Evolutionary conservation across 1,284 basidiomycete species (phyloP).

Genomic region (Hortiboletus rubellus): DNA sequence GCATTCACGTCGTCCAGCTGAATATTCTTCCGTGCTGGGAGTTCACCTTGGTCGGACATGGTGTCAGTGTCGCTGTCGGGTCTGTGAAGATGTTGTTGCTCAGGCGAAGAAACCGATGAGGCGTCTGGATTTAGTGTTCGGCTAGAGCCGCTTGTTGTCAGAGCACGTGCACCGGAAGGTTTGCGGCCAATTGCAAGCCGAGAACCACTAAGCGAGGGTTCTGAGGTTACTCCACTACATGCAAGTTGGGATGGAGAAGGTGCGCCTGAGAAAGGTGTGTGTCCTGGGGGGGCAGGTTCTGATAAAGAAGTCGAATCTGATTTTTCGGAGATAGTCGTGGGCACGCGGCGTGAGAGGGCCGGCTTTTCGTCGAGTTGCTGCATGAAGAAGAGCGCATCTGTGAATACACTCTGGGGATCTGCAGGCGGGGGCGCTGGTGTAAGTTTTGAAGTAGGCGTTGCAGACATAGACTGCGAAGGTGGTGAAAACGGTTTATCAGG

Average conservation of each 20-base stretch:
- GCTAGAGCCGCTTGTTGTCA: slow-evolving; percentile 36
- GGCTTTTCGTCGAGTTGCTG: slow-evolving; percentile 50
- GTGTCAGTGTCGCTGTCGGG: slow-evolving; percentile 33
- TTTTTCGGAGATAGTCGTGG: slow-evolving; percentile 42
- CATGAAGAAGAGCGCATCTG: slow-evolving; percentile 70
- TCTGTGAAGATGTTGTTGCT: slow-evolving; percentile 30
- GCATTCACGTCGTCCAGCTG: slow-evolving; percentile 51
- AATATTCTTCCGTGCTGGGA: slow-evolving; percentile 12
- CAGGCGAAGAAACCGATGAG: slow-evolving; percentile 31
- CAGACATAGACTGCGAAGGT: slow-evolving; percentile 2
- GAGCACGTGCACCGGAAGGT: slow-evolving; percentile 86
- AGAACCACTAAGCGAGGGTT: slow-evolving; percentile 28
- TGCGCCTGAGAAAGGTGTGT: slow-evolving; percentile 13
- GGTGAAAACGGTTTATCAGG: slow-evolving; percentile 25
- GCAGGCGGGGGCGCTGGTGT: slow-evolving; percentile 7
- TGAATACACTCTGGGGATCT: slow-evolving; percentile 44
- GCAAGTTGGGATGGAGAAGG: slow-evolving; percentile 25
- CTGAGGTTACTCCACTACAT: slow-evolving; percentile 37
- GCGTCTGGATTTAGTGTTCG: slow-evolving; percentile 36
- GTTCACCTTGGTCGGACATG: slow-evolving; percentile 26
- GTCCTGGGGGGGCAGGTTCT: slow-evolving; percentile 21
- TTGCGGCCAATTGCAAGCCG: slow-evolving; percentile 60
- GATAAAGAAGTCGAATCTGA: slow-evolving; percentile 35
- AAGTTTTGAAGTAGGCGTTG: slow-evolving; percentile 18
- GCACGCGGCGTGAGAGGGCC: slow-evolving; percentile 36